Percentiles rank a stretch among this genome's conserved stretches.
Conservation (phyloP, 495 filamentous ascomycete genomes). For the Glarea lozoyensis region DNA sequence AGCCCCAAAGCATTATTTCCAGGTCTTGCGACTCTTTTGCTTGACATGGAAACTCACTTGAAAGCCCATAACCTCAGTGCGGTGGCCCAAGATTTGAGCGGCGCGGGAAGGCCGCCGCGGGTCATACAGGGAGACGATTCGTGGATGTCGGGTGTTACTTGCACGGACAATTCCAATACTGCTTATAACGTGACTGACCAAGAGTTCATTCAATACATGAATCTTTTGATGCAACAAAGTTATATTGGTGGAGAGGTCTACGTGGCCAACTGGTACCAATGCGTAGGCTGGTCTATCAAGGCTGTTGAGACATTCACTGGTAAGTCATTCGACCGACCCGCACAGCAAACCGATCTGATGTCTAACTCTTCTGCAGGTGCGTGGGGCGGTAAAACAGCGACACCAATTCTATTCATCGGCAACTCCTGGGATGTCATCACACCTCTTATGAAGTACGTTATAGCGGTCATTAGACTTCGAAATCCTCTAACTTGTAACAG, state of each 20-base stretch:
- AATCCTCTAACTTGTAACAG: not conserved
- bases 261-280: not conserved
- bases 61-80: too few species aligned
- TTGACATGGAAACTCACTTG: too few species aligned
- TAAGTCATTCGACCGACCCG: not conserved
- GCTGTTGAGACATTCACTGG: not conserved
- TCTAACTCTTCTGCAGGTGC: slow-evolving; percentile 2
- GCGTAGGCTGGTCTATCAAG: not conserved
- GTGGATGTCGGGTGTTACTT: not conserved
- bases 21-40: too few species aligned
- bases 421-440: slow-evolving; percentile 12
- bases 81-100: too few species aligned
- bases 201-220: not conserved
- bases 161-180: not conserved
- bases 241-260: not conserved
- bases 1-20: not conserved
- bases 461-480: not conserved
- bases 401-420: slow-evolving; percentile 13
- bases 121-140: too few species aligned
- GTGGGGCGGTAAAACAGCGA: slow-evolving; percentile 9
- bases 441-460: slow-evolving; percentile 13
- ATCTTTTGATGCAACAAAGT: not conserved
- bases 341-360: not conserved
- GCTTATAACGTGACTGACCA: not conserved
- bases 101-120: too few species aligned